Conservation (phyloP, 208 protist species). For the Trichomonas gallinae region DNA sequence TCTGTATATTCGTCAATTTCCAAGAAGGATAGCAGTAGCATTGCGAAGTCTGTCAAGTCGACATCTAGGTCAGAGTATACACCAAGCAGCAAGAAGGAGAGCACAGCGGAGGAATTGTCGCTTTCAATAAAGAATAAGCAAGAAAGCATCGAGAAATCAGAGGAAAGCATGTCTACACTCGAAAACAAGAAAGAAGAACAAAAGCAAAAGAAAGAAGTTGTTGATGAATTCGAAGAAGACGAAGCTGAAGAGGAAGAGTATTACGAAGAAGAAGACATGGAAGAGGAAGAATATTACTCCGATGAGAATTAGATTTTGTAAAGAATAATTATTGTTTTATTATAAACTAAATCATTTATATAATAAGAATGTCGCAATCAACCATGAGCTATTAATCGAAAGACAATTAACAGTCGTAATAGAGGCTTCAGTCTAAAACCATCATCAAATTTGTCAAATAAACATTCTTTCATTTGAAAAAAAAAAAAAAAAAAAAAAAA, state of each 20-base stretch:
- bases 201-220: no score
- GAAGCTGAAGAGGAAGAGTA: neutral
- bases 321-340: no score
- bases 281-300: neutral
- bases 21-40: neutral
- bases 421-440: no score
- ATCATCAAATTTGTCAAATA: no score
- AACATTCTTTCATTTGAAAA: no score
- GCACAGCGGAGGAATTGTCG: no score
- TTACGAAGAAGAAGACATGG: neutral
- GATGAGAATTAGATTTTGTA: neutral
- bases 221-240: neutral
- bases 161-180: neutral
- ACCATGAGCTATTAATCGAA: no score
- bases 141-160: neutral
- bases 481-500: no score
- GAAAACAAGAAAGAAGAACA: neutral
- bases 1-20: neutral
- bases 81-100: neutral
- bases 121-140: no score
- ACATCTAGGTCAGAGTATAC: neutral
- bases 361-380: no score
- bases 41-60: neutral
- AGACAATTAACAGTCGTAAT: no score
- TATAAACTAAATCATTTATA: no score